Evolutionary conservation across 257 asterid genomes (phyloP).

Genomic region (Solanum tarapatanum): DNA sequence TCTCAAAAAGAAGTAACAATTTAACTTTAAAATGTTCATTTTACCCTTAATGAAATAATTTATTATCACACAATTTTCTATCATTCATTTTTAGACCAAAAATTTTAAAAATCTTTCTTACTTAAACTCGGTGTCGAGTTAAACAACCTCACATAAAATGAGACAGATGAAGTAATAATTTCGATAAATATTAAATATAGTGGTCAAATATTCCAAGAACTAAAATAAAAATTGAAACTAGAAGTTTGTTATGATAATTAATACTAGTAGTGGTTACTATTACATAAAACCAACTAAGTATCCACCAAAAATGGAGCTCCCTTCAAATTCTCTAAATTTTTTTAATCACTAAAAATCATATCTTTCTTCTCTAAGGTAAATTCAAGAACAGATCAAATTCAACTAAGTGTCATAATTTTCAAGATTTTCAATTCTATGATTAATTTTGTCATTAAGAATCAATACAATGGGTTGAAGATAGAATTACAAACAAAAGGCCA

Average conservation of each 20-base stretch:
- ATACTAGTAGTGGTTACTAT: background rate
- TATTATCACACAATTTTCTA: too few relatives aligned
- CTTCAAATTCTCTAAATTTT: background rate
- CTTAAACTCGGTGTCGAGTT: too few relatives aligned
- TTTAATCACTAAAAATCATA: background rate
- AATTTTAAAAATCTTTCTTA: too few relatives aligned
- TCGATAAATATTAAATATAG: background rate
- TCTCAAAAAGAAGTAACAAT: too few relatives aligned
- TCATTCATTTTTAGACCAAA: too few relatives aligned
- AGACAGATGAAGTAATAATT: background rate
- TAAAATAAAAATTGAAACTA: background rate
- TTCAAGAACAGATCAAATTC: background rate
- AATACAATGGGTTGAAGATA: background rate
- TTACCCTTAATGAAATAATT: too few relatives aligned
- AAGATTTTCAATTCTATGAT: background rate
- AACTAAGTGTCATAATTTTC: background rate
- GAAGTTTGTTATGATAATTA: background rate
- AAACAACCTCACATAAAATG: too few relatives aligned
- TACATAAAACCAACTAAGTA: background rate
- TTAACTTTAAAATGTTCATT: too few relatives aligned
- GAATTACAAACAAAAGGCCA: background rate
- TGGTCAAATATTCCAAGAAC: background rate
- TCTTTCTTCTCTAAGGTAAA: background rate
- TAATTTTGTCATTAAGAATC: background rate
- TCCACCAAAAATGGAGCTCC: background rate